Base-by-base conservation (phyloP, 306 rosid species). In the Neltuma alba region DNA sequence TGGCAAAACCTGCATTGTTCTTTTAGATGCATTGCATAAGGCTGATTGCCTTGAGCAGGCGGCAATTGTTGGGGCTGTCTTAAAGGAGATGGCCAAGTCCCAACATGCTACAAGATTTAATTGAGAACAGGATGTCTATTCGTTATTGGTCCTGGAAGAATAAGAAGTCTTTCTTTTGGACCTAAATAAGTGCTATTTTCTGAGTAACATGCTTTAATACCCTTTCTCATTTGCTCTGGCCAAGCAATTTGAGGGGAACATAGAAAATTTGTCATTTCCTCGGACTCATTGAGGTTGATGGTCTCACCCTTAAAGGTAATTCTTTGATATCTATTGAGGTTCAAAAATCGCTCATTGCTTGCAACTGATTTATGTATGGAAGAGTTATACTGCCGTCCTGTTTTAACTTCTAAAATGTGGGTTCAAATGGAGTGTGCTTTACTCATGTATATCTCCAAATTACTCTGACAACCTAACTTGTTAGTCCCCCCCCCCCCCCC, bases 31-130 rank as follows among this genome's bases (percentile, higher is more conserved):
- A 14, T 85, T 95, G 82, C 98, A 95, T 65, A 91, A 91, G 83
- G 96, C 90, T 15, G 98, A 91, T 65, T 92, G 95, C 85, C 94
- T 91, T 62, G 97, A 95, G 88, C 97, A 95, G 76, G 98, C 97
- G 37, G 99, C 93, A 3, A 87, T 92, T 68, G 98, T 95, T 42
- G 99, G 94, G 62, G 92, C 96, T 65, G 96, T 95, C 71, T 83
- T 95, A 70, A 90, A 88, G 83, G 92, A 95, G 86, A 88, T 89
- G 55, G 99, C 98, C 7, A 92, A 89, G 89, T 88, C 98, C 45
- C 95, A 92, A 57, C 99, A 92, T 80, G 94, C 99, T 20, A 83
- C 92, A 79, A 88, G 88, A 80, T 88, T 90, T 44, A 66, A 89
- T 89, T 89, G 87, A 90, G 72, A 75, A 74, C 25, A 42, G 76